Base-by-base conservation (phyloP, 441 rosid species). In the Kokia cookei region DNA sequence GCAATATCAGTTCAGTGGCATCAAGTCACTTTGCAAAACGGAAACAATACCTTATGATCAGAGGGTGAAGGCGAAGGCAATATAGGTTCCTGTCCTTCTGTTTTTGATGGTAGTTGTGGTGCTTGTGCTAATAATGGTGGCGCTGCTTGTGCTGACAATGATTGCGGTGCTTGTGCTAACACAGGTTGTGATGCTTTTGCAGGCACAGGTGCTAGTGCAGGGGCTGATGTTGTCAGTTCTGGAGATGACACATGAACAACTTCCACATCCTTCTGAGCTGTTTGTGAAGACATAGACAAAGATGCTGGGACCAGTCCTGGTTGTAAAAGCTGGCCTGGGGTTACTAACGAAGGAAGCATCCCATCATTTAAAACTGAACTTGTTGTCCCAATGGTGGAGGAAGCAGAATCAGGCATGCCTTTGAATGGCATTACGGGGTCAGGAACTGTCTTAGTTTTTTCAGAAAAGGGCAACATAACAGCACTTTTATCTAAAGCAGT, bases 301-400 rank as follows among this genome's bases (percentile, higher is more conserved):
- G 82, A 67, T 57, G 65, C 63, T 61, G 69, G 47, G 2, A 76
- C 10, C 62, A 75, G 57, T 54, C 74, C 83, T 59, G 88, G 58
- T 69, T 82, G 88, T 69, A 80, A 63, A 50, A 84, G 79, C 68
- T 86, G 86, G 37, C 85, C 84, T 1, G 86, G 86, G 10, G 83
- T 83, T 35, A 83, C 77, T 72, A 83, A 71, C 48, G 89, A 75
- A 76, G 78, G 86, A 22, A 45, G 37, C 11, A 50, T 48, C 65
- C 71, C 74, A 45, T 84, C 78, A n/a, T 58, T 70, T 58, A 68
- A 26, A 72, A 72, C 60, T 0, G 81, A 63, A 77, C 54, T 74
- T 50, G 77, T 71, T 53, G 73, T 64, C 70, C 73, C 80, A 3
- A 12, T 22, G 55, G 50, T 8, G 37, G 61, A 45, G 1, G 77